phyloP scores from a whole-genome alignment of 106 monocot species.

The Dactylorhiza incarnata region DNA sequence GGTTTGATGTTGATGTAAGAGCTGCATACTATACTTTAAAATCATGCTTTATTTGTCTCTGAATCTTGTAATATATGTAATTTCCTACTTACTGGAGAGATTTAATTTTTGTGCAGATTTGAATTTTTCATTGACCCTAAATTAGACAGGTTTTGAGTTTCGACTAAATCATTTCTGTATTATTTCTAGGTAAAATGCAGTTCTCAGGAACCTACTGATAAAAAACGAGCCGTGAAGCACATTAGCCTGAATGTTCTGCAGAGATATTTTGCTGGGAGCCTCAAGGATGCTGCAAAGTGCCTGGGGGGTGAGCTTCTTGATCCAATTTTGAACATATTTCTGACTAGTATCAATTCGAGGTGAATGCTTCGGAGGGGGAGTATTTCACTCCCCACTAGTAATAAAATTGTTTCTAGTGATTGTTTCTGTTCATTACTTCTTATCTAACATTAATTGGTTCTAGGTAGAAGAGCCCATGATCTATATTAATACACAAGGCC shows the following conservation, averaged over 20 bases:
- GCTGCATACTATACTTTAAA: too few relatives aligned
- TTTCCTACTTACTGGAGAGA: not conserved
- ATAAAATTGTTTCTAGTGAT: not conserved
- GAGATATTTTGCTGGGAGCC: conserved; percentile 88
- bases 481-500: too few relatives aligned
- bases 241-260: conserved; percentile 85
- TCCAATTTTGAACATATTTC: not conserved
- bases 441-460: not conserved
- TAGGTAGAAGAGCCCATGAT: too few relatives aligned
- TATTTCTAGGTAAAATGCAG: conserved; percentile 28
- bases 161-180: not conserved
- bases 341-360: not conserved
- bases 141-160: not conserved
- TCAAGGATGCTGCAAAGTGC: conserved; percentile 87
- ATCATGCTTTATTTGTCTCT: not conserved
- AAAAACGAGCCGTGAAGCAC: conserved; percentile 72
- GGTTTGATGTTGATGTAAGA: too few relatives aligned
- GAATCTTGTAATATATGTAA: not conserved
- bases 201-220: conserved; percentile 31
- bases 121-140: not conserved
- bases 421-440: not conserved
- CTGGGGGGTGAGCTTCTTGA: conserved; percentile 59
- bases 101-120: not conserved
- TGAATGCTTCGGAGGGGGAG: not conserved
- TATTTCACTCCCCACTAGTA: not conserved